Evolutionary conservation across 352 stramenopile genomes (phyloP).

Genomic region (Pilasporangium apinafurcum): DNA sequence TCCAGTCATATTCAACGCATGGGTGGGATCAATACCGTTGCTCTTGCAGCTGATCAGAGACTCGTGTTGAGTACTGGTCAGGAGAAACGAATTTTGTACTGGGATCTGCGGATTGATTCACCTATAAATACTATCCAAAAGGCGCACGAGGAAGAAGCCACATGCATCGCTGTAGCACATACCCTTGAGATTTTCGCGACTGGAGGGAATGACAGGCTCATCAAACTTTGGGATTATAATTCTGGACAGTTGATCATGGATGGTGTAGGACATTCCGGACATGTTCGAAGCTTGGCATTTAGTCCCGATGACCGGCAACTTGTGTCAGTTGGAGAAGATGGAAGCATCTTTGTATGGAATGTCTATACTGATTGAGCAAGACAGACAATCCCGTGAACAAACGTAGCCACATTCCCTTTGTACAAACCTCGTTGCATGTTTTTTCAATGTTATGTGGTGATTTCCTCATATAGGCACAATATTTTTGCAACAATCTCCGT

Average conservation of each 20-base stretch:
- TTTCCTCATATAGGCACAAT: no score
- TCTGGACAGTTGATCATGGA: constrained; percentile 59
- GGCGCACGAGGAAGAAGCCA: constrained; percentile 80
- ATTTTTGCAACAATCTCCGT: neutral
- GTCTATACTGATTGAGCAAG: constrained; percentile 53
- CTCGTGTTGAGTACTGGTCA: constrained; percentile 89
- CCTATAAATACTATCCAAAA: constrained; percentile 75
- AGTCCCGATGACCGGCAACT: constrained; percentile 90
- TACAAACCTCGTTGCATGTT: no score
- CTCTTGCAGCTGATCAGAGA: constrained; percentile 82
- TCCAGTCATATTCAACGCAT: constrained; percentile 90
- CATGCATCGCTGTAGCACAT: constrained; percentile 86
- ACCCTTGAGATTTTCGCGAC: constrained; percentile 82
- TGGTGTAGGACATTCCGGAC: constrained; percentile 71
- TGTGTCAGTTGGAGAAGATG: constrained; percentile 87
- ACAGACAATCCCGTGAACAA: no score
- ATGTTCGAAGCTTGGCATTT: constrained; percentile 73
- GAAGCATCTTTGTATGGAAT: constrained; percentile 91
- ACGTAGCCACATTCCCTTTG: no score
- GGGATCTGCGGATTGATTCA: constrained; percentile 85
- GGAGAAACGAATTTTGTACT: constrained; percentile 91
- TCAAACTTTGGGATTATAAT: constrained; percentile 86
- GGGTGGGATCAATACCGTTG: constrained; percentile 90
- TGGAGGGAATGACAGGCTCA: constrained; percentile 76
- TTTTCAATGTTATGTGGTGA: no score